A percentile compares a stretch with the other conserved stretches of the same genome.
Evolutionary conservation across 352 stramenopile species (phyloP).

Genomic region (Pythium biforme): DNA sequence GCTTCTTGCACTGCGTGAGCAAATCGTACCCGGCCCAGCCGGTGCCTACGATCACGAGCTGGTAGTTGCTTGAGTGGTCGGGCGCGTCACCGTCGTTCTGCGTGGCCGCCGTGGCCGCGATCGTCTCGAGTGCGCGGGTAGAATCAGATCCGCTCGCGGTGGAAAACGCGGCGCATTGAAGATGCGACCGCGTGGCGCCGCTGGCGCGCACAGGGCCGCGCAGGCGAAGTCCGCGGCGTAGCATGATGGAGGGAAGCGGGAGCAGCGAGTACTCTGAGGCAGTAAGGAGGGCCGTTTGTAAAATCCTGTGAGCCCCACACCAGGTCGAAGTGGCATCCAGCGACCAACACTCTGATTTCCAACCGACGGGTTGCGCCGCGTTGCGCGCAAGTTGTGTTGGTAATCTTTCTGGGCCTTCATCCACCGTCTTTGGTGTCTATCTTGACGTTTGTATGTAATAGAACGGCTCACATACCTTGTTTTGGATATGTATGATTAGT

Average conservation of each 20-base stretch:
- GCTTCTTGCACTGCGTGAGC: constrained; percentile 73
- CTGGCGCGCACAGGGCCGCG: not conserved
- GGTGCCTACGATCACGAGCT: constrained; percentile 75
- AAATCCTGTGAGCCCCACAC: not conserved
- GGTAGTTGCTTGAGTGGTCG: constrained; percentile 50
- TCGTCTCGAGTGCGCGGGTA: constrained; percentile 5
- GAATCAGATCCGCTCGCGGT: not conserved
- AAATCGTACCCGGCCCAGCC: constrained; percentile 81
- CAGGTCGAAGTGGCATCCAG: not conserved
- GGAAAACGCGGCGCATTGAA: constrained; percentile 1
- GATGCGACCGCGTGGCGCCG: not conserved
- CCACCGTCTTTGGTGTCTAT: constrained; percentile 8
- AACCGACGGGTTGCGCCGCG: not conserved
- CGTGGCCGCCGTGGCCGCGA: not conserved
- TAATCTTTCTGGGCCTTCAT: not conserved
- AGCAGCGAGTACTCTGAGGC: no score
- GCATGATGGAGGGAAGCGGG: not conserved
- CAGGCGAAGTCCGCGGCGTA: constrained; percentile 11
- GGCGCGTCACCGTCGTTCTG: not conserved
- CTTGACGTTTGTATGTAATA: constrained; percentile 4
- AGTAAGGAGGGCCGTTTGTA: not conserved
- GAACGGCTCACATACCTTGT: not conserved
- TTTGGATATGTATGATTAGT: not conserved
- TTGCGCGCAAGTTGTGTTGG: not conserved
- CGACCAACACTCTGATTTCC: constrained; percentile 7